A percentile compares a stretch with the other conserved stretches of the same genome.
phyloP scores from a whole-genome alignment of 139 green algal species.

The Closterium sp. region DNA sequence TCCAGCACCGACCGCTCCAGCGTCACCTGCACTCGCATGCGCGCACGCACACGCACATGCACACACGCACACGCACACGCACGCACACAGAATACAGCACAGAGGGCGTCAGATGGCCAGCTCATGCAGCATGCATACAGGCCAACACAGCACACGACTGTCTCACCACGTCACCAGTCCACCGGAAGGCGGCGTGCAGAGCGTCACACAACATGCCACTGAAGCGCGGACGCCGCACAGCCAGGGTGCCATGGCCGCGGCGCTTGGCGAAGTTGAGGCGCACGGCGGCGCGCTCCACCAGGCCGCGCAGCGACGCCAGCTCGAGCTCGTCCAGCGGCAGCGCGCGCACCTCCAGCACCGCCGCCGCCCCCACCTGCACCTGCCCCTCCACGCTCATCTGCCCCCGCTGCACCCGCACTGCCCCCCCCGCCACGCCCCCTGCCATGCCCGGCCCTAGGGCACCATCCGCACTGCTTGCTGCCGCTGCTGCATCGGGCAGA shows the following conservation, averaged over 20 bases:
- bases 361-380: not conserved
- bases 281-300: slow-evolving; percentile 47
- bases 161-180: slow-evolving; percentile 54
- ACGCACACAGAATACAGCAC: not conserved
- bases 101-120: not conserved
- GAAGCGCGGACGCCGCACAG: slow-evolving; percentile 44
- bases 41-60: not conserved
- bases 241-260: slow-evolving; percentile 40
- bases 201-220: slow-evolving; percentile 53
- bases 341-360: slow-evolving; percentile 30
- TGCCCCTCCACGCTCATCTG: not conserved
- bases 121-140: not conserved
- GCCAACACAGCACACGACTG: not conserved
- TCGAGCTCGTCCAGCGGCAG: slow-evolving; percentile 56
- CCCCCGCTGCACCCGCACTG: not conserved
- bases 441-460: too few relatives aligned
- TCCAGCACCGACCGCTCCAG: slow-evolving; percentile 51
- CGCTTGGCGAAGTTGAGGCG: slow-evolving; percentile 46
- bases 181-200: slow-evolving; percentile 48
- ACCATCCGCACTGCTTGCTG: not conserved
- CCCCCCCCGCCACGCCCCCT: not conserved
- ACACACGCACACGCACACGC: not conserved
- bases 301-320: slow-evolving; percentile 51
- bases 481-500: not conserved
- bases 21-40: slow-evolving; percentile 26